A percentile compares a stretch with the other conserved stretches of the same genome.
Conservation (phyloP, 768 basidiomycete species). For the Xerocomellus amylosporus region DNA sequence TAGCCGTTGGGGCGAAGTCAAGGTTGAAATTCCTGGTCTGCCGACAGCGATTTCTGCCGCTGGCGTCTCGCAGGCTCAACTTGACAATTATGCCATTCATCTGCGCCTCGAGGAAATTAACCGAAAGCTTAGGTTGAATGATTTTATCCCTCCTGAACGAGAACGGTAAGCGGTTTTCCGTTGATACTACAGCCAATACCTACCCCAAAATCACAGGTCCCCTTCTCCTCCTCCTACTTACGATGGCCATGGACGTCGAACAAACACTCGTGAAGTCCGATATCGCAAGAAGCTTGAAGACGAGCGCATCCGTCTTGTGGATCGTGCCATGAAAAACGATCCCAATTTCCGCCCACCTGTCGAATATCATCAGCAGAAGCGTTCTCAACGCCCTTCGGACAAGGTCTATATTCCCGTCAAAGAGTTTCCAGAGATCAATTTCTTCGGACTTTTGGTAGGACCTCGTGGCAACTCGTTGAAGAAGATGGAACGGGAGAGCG, state of each 20-base stretch:
- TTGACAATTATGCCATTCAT: slow-evolving; percentile 97
- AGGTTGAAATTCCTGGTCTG: slow-evolving; percentile 85
- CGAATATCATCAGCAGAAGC: slow-evolving; percentile 94
- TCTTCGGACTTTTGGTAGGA: slow-evolving; percentile 96
- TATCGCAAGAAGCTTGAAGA: slow-evolving; percentile 95
- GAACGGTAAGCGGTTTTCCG: slow-evolving; percentile 57
- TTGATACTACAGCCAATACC: background rate
- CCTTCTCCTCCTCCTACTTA: slow-evolving; percentile 97
- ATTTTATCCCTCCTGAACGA: slow-evolving; percentile 92
- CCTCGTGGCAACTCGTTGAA: slow-evolving; percentile 99
- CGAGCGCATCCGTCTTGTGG: slow-evolving; percentile 89
- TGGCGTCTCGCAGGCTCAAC: slow-evolving; percentile 92
- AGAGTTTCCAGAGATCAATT: slow-evolving; percentile 99
- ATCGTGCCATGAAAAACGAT: slow-evolving; percentile 95
- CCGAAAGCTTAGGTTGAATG: slow-evolving; percentile 88
- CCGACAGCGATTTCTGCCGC: slow-evolving; percentile 92
- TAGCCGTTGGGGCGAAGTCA: slow-evolving; percentile 96
- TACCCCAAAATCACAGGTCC: slow-evolving; percentile 52
- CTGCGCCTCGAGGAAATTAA: slow-evolving; percentile 97
- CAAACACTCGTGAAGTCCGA: slow-evolving; percentile 97
- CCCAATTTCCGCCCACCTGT: slow-evolving; percentile 97
- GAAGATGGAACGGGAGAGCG: slow-evolving; percentile 98
- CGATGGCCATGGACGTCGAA: slow-evolving; percentile 95
- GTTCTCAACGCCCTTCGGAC: slow-evolving; percentile 89
- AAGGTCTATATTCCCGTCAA: slow-evolving; percentile 99